Percentiles rank a stretch among this genome's conserved stretches.
Evolutionary conservation across 306 rosid species (phyloP).

Genomic region (Cyamopsis tetragonoloba): DNA sequence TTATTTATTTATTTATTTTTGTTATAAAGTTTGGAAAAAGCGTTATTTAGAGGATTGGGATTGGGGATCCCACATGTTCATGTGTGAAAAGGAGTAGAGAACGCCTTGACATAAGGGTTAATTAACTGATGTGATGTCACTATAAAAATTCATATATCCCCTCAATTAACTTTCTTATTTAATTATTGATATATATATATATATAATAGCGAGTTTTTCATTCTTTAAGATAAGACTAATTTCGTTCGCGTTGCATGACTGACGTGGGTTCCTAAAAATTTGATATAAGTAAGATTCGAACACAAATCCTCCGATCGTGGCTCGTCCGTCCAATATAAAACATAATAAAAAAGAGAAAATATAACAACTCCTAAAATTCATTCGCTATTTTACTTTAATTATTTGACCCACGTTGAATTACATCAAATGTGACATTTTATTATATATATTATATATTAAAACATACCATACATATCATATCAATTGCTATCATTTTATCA

Average conservation of each 20-base stretch:
- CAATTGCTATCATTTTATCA: no score
- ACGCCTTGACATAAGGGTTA: slow-evolving; percentile 42
- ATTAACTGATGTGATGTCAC: slow-evolving; percentile 29
- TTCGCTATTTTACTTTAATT: neutral
- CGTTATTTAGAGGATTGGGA: slow-evolving; percentile 25
- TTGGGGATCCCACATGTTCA: slow-evolving; percentile 37
- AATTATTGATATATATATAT: no score
- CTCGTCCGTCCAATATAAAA: no score
- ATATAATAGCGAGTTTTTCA: no score
- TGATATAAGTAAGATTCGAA: no score
- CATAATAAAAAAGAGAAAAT: no score
- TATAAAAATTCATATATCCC: neutral
- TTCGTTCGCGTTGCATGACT: no score
- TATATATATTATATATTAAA: no score
- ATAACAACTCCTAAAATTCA: neutral
- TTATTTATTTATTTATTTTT: slow-evolving; percentile 13
- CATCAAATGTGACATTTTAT: neutral
- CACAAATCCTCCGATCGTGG: no score
- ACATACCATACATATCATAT: neutral
- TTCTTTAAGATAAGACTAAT: no score
- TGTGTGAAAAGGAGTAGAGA: slow-evolving; percentile 33
- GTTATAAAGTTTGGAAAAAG: neutral
- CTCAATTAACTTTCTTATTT: no score
- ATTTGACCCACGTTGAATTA: neutral
- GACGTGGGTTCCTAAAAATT: no score